Evolutionary conservation across 2,329 filamentous ascomycete genomes (phyloP), one percentile per base, ranked within the genome.

Genomic region (Grosmannia clavigera): DNA sequence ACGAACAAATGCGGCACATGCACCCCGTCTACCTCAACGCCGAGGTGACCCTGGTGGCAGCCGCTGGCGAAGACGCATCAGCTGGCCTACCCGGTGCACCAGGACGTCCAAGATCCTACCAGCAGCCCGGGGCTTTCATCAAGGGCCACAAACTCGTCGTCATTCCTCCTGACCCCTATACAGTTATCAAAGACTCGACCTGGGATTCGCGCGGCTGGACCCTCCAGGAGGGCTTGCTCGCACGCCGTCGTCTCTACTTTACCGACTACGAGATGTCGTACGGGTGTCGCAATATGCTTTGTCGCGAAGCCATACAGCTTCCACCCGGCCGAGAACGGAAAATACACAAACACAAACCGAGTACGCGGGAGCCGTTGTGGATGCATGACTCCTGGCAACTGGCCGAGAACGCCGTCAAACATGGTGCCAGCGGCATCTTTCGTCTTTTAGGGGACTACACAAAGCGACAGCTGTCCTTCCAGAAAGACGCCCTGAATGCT

Each of bases 141-240:
- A 10, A 35, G 5, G 33, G 33, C 33, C 33, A 35, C 33, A 10
- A 7, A 35, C 33, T 35, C 33, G 33, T 35, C 33, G 4, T 5
- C 61, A 4, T 38, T 16, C 51, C 55, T 19, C 33, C 62, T 29
- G 35, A 38, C 38, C 40, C 51, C 2, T 33, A 19, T 25, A 31
- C 55, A 3, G 12, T 33, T 6, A 29, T 57, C 27, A 3, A 25
- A 14, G 19, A 25, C 33, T 61, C 48, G 5, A 48, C 54, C 22
- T 68, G 66, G 65, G 54, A 19, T 2, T 65, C 61, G 4, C 59
- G 68, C 35, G 69, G 61, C 6, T 70, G 69, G 69, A 70, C 69
- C 11, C 66, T 65, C 60, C 68, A 70, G 55, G 69, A 71, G 60
- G 64, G 35, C 2, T 12, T 66, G 3, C 60, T 70, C 5, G 67